Conservation (phyloP, 805 yeast genomes). For the Sugiyamaella marilandica region DNA sequence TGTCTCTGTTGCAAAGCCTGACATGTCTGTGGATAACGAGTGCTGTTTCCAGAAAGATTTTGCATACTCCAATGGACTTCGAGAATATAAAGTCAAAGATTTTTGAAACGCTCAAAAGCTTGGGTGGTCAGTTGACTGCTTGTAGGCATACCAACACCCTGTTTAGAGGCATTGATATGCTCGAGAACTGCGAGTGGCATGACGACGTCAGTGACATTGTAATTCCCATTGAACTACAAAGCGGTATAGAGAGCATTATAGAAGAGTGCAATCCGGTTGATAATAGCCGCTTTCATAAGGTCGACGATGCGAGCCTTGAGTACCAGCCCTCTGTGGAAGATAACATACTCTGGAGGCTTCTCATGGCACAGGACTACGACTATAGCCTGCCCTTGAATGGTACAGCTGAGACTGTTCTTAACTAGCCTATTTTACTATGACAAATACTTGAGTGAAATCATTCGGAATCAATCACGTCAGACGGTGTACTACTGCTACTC, state of each 20-base stretch:
- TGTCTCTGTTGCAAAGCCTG: constrained; percentile 1
- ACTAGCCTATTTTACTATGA: not conserved
- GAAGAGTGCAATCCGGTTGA: not conserved
- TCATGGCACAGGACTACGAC: not conserved
- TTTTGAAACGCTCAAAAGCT: not conserved
- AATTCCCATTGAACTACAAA: constrained; percentile 4
- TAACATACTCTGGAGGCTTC: not conserved
- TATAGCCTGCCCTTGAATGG: not conserved
- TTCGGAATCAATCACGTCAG: not conserved
- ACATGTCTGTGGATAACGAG: constrained; percentile 6
- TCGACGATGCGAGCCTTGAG: not conserved
- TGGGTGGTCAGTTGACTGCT: not conserved
- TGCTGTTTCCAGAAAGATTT: not conserved
- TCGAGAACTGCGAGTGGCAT: not conserved
- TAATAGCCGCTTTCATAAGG: not conserved
- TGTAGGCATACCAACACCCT: constrained; percentile 4
- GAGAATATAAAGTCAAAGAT: not conserved
- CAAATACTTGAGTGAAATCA: not conserved
- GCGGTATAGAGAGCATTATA: constrained; percentile 2
- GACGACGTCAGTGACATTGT: not conserved
- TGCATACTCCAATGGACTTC: not conserved
- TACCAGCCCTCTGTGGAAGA: not conserved
- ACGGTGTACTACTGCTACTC: not conserved
- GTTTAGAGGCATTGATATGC: constrained; percentile 4
- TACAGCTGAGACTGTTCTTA: not conserved